phyloP scores from a whole-genome alignment of 768 basidiomycete genomes.

The Xerocomellus amylosporus region DNA sequence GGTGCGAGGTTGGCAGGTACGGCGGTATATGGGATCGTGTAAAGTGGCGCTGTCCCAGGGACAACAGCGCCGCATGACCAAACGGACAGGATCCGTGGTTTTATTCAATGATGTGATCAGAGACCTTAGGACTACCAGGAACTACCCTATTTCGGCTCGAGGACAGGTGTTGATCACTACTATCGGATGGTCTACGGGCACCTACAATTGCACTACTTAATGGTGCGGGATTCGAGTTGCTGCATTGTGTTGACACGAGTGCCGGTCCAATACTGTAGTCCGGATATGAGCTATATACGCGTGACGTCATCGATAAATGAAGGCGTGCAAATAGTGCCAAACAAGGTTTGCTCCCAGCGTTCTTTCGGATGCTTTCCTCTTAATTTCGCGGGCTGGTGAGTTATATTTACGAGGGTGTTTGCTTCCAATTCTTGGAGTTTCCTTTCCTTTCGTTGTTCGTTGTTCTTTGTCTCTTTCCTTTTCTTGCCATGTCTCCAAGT shows the following conservation, averaged over 20 bases:
- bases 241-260: no score
- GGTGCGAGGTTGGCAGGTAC: not conserved
- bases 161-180: not conserved
- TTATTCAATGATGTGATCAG: not conserved
- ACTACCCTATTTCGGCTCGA: not conserved
- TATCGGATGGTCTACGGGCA: not conserved
- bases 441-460: not conserved
- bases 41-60: not conserved
- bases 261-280: no score
- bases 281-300: not conserved
- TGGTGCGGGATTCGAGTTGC: no score
- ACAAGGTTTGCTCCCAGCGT: not conserved
- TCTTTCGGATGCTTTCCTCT: not conserved
- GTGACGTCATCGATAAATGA: constrained; percentile 28
- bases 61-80: not conserved
- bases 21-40: not conserved
- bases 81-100: not conserved
- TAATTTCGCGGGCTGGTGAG: constrained; percentile 2
- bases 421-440: not conserved
- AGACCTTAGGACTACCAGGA: not conserved
- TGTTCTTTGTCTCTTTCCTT: not conserved
- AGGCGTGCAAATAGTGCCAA: constrained; percentile 10
- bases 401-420: constrained; percentile 14
- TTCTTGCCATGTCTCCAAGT: constrained; percentile 19
- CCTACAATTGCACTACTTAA: not conserved